Percentiles rank a stretch among this genome's conserved stretches.
Evolutionary conservation across 352 stramenopile species (phyloP).

Genomic region (Globisporangium megalacanthum): DNA sequence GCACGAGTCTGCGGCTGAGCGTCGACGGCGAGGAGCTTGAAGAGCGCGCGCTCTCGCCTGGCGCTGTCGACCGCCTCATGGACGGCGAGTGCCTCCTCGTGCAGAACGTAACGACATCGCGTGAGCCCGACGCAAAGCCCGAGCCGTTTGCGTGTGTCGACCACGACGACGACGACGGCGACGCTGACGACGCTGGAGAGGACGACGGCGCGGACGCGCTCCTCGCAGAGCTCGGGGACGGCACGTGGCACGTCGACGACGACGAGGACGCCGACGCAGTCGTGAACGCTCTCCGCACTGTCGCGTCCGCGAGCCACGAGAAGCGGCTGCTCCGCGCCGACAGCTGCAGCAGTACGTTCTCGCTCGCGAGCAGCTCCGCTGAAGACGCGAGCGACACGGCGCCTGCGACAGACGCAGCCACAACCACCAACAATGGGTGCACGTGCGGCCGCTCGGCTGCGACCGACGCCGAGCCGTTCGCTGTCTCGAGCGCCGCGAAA

Average conservation of each 20-base stretch:
- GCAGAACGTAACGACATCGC: conserved; percentile 27
- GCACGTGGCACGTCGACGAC: conserved; percentile 22
- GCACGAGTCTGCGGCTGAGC: conserved; percentile 9
- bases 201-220: conserved; percentile 31
- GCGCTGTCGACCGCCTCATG: conserved; percentile 35
- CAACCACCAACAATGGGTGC: neutral
- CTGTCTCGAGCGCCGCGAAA: conserved; percentile 20
- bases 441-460: neutral
- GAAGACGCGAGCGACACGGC: neutral
- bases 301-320: conserved; percentile 13
- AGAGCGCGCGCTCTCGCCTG: conserved; percentile 26
- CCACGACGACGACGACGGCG: conserved; percentile 19
- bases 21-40: conserved; percentile 26
- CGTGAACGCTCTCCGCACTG: conserved; percentile 5
- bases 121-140: conserved; percentile 4
- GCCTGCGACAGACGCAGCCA: neutral
- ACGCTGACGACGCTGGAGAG: conserved; percentile 14
- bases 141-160: conserved; percentile 26
- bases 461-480: conserved; percentile 14
- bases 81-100: conserved; percentile 38
- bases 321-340: conserved; percentile 19
- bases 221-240: conserved; percentile 27
- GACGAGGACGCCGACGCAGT: conserved; percentile 18
- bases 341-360: conserved; percentile 15
- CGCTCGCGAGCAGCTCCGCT: conserved; percentile 1